A percentile compares a stretch with the other conserved stretches of the same genome.
Evolutionary conservation across 2,329 filamentous ascomycete genomes (phyloP).

Genomic region (Colletotrichum tabaci): DNA sequence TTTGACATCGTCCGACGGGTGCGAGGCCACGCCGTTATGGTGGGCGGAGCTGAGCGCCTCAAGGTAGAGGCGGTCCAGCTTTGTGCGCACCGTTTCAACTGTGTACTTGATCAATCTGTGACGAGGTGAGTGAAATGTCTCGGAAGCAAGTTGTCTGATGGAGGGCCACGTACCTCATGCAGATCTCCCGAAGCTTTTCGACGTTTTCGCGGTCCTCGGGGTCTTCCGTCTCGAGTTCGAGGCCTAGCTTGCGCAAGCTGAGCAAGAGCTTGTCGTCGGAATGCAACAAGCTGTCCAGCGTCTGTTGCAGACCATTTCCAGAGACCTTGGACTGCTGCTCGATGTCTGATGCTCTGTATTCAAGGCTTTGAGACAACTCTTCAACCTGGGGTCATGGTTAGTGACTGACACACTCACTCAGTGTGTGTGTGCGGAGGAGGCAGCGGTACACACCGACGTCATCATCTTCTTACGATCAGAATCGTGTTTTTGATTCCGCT

Average conservation of each 20-base stretch:
- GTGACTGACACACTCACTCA: not conserved
- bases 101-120: conserved; percentile 70
- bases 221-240: conserved; percentile 69
- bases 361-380: conserved; percentile 63
- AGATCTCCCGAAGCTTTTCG: conserved; percentile 71
- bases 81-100: conserved; percentile 68
- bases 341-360: conserved; percentile 62
- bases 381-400: conserved; percentile 57
- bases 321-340: conserved; percentile 66
- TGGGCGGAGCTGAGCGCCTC: conserved; percentile 57
- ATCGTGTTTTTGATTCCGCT: conserved; percentile 56
- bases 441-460: conserved; percentile 55
- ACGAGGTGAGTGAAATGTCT: not conserved
- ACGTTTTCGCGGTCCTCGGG: conserved; percentile 67
- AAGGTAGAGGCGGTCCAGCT: conserved; percentile 69
- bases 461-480: conserved; percentile 58
- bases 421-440: too few relatives aligned
- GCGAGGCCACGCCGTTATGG: conserved; percentile 53
- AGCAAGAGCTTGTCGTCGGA: conserved; percentile 77
- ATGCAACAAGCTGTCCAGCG: conserved; percentile 65
- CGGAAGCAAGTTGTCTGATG: not conserved
- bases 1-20: conserved; percentile 49
- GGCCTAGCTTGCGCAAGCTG: conserved; percentile 76
- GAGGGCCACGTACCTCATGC: conserved; percentile 60
- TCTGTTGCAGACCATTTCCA: conserved; percentile 61